Base-by-base conservation (phyloP, 495 filamentous ascomycete genomes). In the Cenococcum geophilum region DNA sequence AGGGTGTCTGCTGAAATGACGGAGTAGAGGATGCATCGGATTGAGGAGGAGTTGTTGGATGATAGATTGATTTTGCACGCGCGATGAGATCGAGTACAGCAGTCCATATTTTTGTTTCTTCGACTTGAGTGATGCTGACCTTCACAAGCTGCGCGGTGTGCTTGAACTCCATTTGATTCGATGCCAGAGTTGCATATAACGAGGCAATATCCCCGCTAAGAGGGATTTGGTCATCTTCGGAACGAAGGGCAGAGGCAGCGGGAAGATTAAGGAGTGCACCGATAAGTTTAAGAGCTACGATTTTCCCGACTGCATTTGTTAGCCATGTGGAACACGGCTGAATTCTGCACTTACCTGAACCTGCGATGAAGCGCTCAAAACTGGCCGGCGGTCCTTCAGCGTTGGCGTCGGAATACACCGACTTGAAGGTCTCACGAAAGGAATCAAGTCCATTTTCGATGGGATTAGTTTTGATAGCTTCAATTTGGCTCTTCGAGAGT, bases 41-140 rank as follows among this genome's bases (percentile, higher is more conserved):
- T 51, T 51, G 12, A 18, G 48, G 12, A 51, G 48, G 48, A 14
- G 48, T 51, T 8, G 48, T 51, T 27, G 48, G 48, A 51, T 23
- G 53, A 16, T 3, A 21, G 36, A 16, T 60, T 59, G 55, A 42
- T 35, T 23, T 60, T 18, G 57, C 60, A 0, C 27, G 42, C 57
- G 57, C 45, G 40, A 60, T 60, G 49, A 64, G 45, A 27, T 64
- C 57, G n/a, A 59, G 40, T 36, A 64, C 34, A 42, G 61, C 45
- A 36, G 16, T 64, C 45, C 22, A 64, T 64, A 64, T 64, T 40
- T 37, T 32, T 22, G 32, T 22, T 25, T 64, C 55, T 37, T 66
- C 53, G 2, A 10, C 53, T 3, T 16, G 36, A 21, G 32, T 14
- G 25, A 36, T 4, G 21, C 36, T 36, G n/a, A 5, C 9, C n/a